Evolutionary conservation across 192 early-diverging fungal species (phyloP).

Genomic region (Glomus cerebriforme): DNA sequence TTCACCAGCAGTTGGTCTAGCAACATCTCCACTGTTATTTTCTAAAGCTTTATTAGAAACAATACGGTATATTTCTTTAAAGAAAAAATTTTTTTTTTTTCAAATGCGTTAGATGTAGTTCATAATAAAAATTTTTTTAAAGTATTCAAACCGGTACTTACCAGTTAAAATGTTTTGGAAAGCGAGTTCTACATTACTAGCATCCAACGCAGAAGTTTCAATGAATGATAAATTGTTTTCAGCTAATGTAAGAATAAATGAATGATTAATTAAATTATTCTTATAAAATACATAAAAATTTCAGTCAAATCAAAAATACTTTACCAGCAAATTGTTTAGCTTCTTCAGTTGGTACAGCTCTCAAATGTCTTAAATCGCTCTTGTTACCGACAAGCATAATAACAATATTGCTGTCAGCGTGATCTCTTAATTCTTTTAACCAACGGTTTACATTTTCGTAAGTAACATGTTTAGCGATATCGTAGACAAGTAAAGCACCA

Average conservation of each 20-base stretch:
- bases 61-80: conserved; percentile 88
- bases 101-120: background rate
- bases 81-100: background rate
- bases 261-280: background rate
- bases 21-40: conserved; percentile 63
- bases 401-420: conserved; percentile 97
- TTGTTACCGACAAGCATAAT: conserved; percentile 99
- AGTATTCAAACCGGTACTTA: no score
- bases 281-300: background rate
- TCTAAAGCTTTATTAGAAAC: conserved; percentile 97
- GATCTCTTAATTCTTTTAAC: conserved; percentile 97
- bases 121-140: background rate
- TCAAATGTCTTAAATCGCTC: conserved; percentile 94
- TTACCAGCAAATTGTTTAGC: conserved; percentile 95
- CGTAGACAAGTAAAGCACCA: conserved; percentile 95
- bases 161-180: conserved; percentile 96
- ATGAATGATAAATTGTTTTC: conserved; percentile 97
- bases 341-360: conserved; percentile 96
- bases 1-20: conserved; percentile 68
- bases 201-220: conserved; percentile 97
- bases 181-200: conserved; percentile 93
- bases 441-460: conserved; percentile 97
- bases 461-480: conserved; percentile 94
- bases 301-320: conserved; percentile 4
- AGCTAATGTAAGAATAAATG: conserved; percentile 40